phyloP scores from a whole-genome alignment of 768 basidiomycete genomes.

The Podaxis carcinomalis region DNA sequence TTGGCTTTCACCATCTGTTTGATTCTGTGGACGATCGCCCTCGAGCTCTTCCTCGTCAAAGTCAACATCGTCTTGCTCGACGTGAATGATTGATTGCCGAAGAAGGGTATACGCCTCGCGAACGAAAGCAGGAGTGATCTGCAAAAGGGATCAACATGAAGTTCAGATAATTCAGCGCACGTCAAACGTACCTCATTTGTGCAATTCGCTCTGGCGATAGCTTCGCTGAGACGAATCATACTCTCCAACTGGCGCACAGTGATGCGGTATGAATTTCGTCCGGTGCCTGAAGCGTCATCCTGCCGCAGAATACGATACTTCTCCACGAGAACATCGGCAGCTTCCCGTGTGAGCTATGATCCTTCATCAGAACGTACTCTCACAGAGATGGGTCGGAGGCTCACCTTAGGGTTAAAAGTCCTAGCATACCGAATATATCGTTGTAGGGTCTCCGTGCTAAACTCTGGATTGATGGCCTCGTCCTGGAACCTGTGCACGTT shows the following conservation, averaged over 20 bases:
- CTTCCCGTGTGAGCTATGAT: slow-evolving; percentile 82
- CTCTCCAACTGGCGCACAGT: slow-evolving; percentile 97
- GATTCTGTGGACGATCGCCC: slow-evolving; percentile 43
- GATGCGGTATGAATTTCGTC: slow-evolving; percentile 92
- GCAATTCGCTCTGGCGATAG: slow-evolving; percentile 96
- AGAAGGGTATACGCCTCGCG: slow-evolving; percentile 93
- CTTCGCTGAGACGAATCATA: slow-evolving; percentile 97
- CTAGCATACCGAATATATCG: slow-evolving; percentile 95
- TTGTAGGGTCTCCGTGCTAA: slow-evolving; percentile 94
- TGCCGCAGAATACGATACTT: slow-evolving; percentile 91
- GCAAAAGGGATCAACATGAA: background rate
- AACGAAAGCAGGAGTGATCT: slow-evolving; percentile 94
- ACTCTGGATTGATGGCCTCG: slow-evolving; percentile 93
- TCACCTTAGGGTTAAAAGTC: slow-evolving; percentile 95
- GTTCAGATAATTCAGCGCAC: background rate
- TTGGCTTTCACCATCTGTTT: slow-evolving; percentile 33
- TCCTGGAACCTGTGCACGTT: slow-evolving; percentile 96
- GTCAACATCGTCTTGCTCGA: slow-evolving; percentile 98
- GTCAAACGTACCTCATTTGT: slow-evolving; percentile 67
- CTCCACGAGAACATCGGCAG: slow-evolving; percentile 89
- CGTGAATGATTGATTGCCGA: slow-evolving; percentile 97
- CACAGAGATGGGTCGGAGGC: slow-evolving; percentile 11
- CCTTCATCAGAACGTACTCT: slow-evolving; percentile 6
- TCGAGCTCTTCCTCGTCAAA: slow-evolving; percentile 88
- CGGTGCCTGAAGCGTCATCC: slow-evolving; percentile 86